These are phyloP conservation scores for Marasmius tenuissimus DNA, from an alignment of 1,284 basidiomycete species.

Conservation along the genomic window DNA sequence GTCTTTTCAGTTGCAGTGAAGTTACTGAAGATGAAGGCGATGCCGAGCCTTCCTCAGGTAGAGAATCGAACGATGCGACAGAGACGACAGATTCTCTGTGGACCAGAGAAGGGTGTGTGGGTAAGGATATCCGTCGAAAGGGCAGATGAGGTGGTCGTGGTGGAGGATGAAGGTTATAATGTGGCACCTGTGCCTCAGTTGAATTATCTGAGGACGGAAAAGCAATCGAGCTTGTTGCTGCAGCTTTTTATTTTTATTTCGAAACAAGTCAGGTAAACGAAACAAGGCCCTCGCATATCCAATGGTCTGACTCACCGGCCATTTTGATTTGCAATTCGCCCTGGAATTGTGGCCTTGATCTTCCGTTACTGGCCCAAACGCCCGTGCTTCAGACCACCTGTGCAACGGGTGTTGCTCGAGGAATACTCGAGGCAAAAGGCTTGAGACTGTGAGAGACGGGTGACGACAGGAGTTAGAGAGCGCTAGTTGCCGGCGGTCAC, in stretches of 20 bases:
- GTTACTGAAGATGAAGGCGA: neutral
- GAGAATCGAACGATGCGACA: constrained; percentile 45
- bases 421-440: neutral
- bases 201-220: constrained; percentile 15
- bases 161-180: constrained; percentile 14
- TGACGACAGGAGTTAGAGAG: neutral
- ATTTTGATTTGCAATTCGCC: neutral
- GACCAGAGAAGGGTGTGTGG: constrained; percentile 52
- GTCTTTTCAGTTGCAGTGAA: neutral
- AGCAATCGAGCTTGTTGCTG: constrained; percentile 7
- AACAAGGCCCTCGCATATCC: neutral
- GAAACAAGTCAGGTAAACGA: neutral
- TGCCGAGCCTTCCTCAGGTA: constrained; percentile 12
- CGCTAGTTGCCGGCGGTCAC: neutral
- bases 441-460: neutral
- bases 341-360: neutral
- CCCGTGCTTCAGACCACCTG: neutral
- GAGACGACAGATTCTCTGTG: constrained; percentile 67
- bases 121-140: constrained; percentile 76
- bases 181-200: constrained; percentile 6
- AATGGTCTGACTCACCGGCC: neutral
- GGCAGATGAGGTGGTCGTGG: constrained; percentile 50
- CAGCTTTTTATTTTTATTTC: neutral
- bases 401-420: neutral
- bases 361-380: neutral